Evolutionary conservation across 192 early-diverging fungal species (phyloP).

Genomic region (Umbelopsis sp.): DNA sequence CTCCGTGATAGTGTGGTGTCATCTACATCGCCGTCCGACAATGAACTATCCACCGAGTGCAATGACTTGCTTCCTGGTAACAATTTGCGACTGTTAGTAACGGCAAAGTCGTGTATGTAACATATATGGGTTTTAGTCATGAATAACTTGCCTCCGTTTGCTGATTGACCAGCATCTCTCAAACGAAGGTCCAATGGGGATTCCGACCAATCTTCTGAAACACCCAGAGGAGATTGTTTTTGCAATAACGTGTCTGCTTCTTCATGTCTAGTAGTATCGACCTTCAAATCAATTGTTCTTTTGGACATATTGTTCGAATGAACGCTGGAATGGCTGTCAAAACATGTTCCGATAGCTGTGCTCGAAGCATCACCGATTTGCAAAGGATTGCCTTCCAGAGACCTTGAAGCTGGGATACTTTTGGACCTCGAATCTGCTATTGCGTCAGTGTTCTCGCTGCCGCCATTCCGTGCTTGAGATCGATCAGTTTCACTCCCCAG

Average conservation of each 20-base stretch:
- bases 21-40: constrained; percentile 31
- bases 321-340: not conserved
- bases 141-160: not conserved
- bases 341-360: not conserved
- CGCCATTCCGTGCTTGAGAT: not conserved
- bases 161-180: not conserved
- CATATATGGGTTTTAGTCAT: not conserved
- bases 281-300: not conserved
- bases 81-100: not conserved
- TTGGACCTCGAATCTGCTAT: not conserved
- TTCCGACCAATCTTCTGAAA: not conserved
- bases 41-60: constrained; percentile 35
- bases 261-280: not conserved
- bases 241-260: too few species aligned
- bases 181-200: not conserved
- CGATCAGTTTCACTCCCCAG: constrained; percentile 29
- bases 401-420: not conserved
- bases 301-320: not conserved
- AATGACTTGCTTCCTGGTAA: constrained; percentile 17
- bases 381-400: not conserved
- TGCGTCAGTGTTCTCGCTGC: not conserved
- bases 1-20: constrained; percentile 18
- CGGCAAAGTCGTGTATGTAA: not conserved
- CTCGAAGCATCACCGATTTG: not conserved
- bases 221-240: not conserved